Conservation (phyloP, 2,329 filamentous ascomycete species). For the Xenosphaeropsis pyriputrescens region DNA sequence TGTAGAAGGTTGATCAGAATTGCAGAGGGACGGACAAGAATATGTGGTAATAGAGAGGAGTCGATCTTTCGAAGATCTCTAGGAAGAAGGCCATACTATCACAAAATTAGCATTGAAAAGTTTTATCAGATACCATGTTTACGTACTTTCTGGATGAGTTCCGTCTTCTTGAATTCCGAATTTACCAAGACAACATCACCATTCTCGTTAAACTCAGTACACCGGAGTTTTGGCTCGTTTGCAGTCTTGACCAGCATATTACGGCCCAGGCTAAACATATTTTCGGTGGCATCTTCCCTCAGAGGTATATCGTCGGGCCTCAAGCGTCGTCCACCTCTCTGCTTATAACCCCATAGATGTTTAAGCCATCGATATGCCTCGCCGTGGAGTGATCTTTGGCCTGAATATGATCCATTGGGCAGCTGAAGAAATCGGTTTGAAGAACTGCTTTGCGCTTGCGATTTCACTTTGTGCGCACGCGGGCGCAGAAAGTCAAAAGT, state of each 20-base stretch:
- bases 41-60: conserved; percentile 87
- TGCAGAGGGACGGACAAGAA: conserved; percentile 80
- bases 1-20: conserved; percentile 96
- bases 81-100: conserved; percentile 76
- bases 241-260: conserved; percentile 61
- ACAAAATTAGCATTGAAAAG: conserved; percentile 8
- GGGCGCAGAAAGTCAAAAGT: conserved; percentile 14
- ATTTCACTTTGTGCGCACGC: conserved; percentile 3
- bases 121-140: conserved; percentile 5
- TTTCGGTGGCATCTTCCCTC: conserved; percentile 37
- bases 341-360: conserved; percentile 1
- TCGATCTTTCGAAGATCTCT: conserved; percentile 97
- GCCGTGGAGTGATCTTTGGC: not conserved
- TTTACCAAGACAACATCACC: conserved; percentile 87
- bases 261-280: conserved; percentile 55
- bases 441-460: not conserved
- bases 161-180: conserved; percentile 94
- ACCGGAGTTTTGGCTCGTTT: conserved; percentile 74
- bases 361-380: not conserved
- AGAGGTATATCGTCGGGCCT: conserved; percentile 44
- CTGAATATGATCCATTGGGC: not conserved
- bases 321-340: conserved; percentile 19
- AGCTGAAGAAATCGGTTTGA: not conserved
- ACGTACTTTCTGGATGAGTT: conserved; percentile 80
- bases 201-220: conserved; percentile 87